Base-by-base conservation (phyloP, 1,284 basidiomycete species). In the Stygiomarasmius scandens region DNA sequence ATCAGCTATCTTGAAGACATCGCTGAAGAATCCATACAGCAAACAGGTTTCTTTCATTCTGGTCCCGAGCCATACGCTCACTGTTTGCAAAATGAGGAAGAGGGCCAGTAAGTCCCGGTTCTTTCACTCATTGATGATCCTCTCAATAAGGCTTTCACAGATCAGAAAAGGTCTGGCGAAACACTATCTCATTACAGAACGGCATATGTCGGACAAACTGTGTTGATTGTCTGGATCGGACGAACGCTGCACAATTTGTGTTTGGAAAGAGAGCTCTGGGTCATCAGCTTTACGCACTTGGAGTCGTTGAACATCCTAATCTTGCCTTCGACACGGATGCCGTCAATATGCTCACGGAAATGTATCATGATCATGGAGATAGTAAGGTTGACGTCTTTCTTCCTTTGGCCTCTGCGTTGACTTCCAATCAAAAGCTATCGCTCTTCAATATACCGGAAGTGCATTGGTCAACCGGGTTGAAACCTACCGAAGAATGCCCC, bases 281-380 rank as follows among this genome's bases (percentile, higher is more conserved):
- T 0, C 95, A 98, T 72, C 97, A 99, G 70, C 80, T 99, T 8
- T 95, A 97, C 69, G 96, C 95, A 0, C 84, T 99, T 1, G 97
- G 97, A 2, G 82, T 96, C 19, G 89, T 94, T 23, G 85, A 89
- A 19, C 88, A 79, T 58, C 94, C 96, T 0, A 87, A 92, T 64
- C 77, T 99, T 23, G 86, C 89, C 0, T 98, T 98, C 69, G 95
- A 98, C 65, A 96, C 92, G 10, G 96, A 98, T 70, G 95, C 95
- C 0, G 92, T 97, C 49, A 95, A 97, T 71, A 96, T 99, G 86
- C 72, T 99, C 63, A 99, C 96, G 0, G 95, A 98, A 74, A 98
- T 99, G 96, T 99, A 98, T 72, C 95, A 98, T 70, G 94, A 97
- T 70, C 93, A 96, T 66, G 94, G 95, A 1, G 95, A 97, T 66